Evolutionary conservation across 345 rosid species (phyloP).

Genomic region (Clarkia xantiana): DNA sequence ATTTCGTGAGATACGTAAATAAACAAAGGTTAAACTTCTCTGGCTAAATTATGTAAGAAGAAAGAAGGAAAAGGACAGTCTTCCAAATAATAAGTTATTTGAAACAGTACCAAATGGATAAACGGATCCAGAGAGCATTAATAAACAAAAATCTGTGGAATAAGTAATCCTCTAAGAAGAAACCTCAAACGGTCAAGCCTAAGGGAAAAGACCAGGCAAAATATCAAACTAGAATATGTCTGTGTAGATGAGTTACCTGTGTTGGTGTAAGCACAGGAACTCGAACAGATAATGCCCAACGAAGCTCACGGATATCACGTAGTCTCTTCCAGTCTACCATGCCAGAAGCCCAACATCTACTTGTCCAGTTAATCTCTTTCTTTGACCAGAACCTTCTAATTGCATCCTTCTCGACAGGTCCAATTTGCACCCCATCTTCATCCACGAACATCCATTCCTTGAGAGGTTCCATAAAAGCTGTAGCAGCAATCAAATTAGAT

Average conservation of each 20-base stretch:
- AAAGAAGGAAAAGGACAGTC: no score
- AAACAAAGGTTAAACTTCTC: no score
- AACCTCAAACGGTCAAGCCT: background rate
- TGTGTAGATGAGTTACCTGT: slow-evolving; percentile 40
- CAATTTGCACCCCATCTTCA: slow-evolving; percentile 65
- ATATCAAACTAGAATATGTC: background rate
- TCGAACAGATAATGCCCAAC: slow-evolving; percentile 84
- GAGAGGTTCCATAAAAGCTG: slow-evolving; percentile 98
- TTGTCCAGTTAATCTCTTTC: slow-evolving; percentile 73
- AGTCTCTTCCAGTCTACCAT: slow-evolving; percentile 93
- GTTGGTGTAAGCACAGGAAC: slow-evolving; percentile 91
- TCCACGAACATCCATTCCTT: slow-evolving; percentile 94
- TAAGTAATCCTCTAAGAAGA: background rate
- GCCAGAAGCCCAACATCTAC: slow-evolving; percentile 91
- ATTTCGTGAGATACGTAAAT: no score
- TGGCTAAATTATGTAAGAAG: no score
- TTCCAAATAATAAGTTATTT: no score
- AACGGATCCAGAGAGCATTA: no score
- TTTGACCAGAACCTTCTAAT: slow-evolving; percentile 93
- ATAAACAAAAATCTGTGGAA: no score
- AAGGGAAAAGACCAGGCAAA: no score
- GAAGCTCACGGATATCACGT: slow-evolving; percentile 96
- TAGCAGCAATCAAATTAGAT: slow-evolving; percentile 90
- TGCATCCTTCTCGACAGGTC: slow-evolving; percentile 94
- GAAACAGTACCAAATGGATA: no score